Evolutionary conservation across 2,329 filamentous ascomycete species (phyloP), one percentile per base, ranked within the genome.

Genomic region (Colletotrichum sp.): DNA sequence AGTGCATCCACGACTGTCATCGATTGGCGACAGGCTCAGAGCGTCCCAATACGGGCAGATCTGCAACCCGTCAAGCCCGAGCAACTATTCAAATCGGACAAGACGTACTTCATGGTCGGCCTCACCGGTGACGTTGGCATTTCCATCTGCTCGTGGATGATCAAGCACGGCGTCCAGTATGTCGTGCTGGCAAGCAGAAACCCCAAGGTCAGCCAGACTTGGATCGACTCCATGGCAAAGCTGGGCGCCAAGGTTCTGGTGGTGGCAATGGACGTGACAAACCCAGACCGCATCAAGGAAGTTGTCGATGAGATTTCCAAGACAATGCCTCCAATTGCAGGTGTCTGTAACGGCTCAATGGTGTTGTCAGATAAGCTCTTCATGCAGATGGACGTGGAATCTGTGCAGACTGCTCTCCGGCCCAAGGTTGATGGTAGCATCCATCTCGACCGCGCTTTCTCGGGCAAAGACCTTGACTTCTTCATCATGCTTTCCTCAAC

Each of bases 341-440:
- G 85, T 49, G 84, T 86, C 8, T 81, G 80, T 2, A 82, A 86
- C 39, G 85, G 82, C 5, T 84, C 85, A 0, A 82, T 85, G 80
- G 80, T 86, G 3, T 71, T 86, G 1, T 44, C 77, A 1, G 85
- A 86, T 55, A 77, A 66, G 1, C 65, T 81, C 2, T 85, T 87
- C 52, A 52, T 72, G 5, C 78, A 85, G 16, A 80, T 85, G 67
- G 72, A 80, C 8, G 78, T 77, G 9, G 80, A 84, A 0, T 73
- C 81, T 6, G 72, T 85, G 15, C 69, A 80, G 1, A 77, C 78
- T 8, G 80, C 80, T 1, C 74, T 83, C 0, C 71, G 77, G 1
- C 86, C 86, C 44, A 87, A 87, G 78, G 78, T 87, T 2, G 68
- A 81, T 4, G 84, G 85, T 7, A 79, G 77, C 2, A 68, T 71